Conservation (phyloP, 805 yeast genomes). For the Teunomyces barrocoloradensis region DNA sequence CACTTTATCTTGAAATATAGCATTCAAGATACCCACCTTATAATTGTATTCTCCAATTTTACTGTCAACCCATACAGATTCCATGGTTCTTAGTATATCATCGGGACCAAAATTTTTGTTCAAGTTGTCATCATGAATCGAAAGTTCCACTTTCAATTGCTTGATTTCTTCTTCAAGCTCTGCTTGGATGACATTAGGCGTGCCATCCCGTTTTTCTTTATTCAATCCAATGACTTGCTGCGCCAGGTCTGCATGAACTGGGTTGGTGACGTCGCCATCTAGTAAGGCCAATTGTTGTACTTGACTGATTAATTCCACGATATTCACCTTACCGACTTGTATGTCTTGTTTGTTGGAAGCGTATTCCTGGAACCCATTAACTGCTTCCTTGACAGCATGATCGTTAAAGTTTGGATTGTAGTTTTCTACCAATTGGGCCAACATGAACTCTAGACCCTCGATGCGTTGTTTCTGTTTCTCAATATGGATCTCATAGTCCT, state of each 20-base stretch:
- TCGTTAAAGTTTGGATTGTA: constrained; percentile 87
- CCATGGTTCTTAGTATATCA: constrained; percentile 61
- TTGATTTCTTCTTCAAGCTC: constrained; percentile 17
- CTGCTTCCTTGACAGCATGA: constrained; percentile 75
- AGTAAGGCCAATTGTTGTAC: constrained; percentile 4
- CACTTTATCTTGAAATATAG: constrained; percentile 53
- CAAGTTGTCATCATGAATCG: constrained; percentile 21
- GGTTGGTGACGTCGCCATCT: not conserved
- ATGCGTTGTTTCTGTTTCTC: constrained; percentile 17
- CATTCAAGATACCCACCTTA: constrained; percentile 55
- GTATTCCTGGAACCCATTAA: constrained; percentile 52
- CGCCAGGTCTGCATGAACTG: constrained; percentile 17
- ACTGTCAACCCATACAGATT: constrained; percentile 45
- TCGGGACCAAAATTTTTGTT: constrained; percentile 51
- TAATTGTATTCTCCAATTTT: constrained; percentile 72
- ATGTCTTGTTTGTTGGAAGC: constrained; percentile 31
- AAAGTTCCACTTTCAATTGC: constrained; percentile 11
- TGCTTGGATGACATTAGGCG: constrained; percentile 5
- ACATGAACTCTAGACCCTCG: constrained; percentile 41
- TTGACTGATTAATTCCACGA: constrained; percentile 5
- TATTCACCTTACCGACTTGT: constrained; percentile 22
- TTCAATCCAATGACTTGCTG: constrained; percentile 18
- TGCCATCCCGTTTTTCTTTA: constrained; percentile 1
- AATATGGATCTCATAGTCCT: constrained; percentile 4
- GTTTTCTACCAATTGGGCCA: constrained; percentile 48